A percentile compares a stretch with the other conserved stretches of the same genome.
These are phyloP conservation scores for Austropuccinia psidii DNA, from an alignment of 1,284 basidiomycete species.

Conservation along the genomic window DNA sequence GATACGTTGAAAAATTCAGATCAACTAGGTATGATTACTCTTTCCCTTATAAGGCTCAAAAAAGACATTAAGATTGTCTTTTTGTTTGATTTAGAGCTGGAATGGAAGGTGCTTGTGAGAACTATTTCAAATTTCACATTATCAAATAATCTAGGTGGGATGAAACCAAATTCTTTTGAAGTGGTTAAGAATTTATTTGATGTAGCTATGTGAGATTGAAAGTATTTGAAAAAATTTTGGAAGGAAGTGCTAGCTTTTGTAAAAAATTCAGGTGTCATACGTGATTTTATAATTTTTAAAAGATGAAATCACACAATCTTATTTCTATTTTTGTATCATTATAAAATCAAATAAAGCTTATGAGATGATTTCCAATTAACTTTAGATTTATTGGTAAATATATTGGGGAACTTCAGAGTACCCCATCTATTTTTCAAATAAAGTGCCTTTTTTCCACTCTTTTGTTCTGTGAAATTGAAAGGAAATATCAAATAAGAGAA, in stretches of 20 bases:
- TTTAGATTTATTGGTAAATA: too few species aligned
- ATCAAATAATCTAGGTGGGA: slow-evolving; percentile 89
- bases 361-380: too few species aligned
- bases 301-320: too few species aligned
- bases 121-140: slow-evolving; percentile 95
- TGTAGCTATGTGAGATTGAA: slow-evolving; percentile 85
- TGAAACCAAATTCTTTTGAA: slow-evolving; percentile 98
- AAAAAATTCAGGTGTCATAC: too few species aligned
- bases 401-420: too few species aligned
- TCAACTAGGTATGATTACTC: slow-evolving; percentile 76
- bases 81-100: slow-evolving; percentile 87
- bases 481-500: too few species aligned
- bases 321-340: too few species aligned
- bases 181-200: slow-evolving; percentile 89
- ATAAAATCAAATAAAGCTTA: too few species aligned
- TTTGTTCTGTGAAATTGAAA: too few species aligned
- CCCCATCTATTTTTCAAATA: too few species aligned
- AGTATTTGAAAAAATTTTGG: slow-evolving; percentile 86
- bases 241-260: slow-evolving; percentile 89
- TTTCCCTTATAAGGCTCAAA: slow-evolving; percentile 87
- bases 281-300: too few species aligned
- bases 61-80: slow-evolving; percentile 85
- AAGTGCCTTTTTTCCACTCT: too few species aligned
- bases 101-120: slow-evolving; percentile 91
- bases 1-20: slow-evolving; percentile 70